These are phyloP conservation scores for Puccinia coronata DNA, from an alignment of 1,284 basidiomycete species.

Conservation along the genomic window DNA sequence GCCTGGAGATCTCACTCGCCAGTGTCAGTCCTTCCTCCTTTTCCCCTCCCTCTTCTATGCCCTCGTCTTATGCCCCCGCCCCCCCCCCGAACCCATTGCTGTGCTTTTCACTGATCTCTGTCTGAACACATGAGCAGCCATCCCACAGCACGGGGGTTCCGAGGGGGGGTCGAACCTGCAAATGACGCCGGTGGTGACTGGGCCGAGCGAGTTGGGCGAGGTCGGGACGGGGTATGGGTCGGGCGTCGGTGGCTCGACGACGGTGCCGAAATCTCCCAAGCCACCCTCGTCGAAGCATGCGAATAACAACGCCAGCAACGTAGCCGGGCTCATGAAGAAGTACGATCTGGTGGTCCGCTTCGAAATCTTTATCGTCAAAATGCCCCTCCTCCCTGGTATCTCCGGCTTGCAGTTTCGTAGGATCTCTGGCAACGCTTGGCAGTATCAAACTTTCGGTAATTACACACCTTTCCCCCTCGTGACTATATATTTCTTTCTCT, in stretches of 20 bases:
- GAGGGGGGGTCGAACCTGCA: neutral
- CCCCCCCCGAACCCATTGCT: too few relatives aligned
- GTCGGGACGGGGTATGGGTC: neutral
- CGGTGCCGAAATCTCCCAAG: neutral
- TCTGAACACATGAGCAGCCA: neutral
- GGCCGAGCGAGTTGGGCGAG: neutral
- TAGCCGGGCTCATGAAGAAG: neutral
- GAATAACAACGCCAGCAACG: neutral
- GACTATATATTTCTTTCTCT: constrained; percentile 2
- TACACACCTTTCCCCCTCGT: neutral
- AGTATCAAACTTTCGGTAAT: constrained; percentile 60
- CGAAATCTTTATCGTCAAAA: constrained; percentile 92
- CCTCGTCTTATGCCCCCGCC: too few relatives aligned
- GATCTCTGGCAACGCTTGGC: constrained; percentile 90
- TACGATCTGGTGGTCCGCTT: constrained; percentile 78
- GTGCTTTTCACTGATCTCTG: neutral
- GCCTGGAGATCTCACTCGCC: neutral
- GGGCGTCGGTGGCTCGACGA: neutral
- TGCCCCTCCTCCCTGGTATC: constrained; percentile 81
- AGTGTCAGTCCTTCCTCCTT: neutral
- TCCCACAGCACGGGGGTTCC: neutral
- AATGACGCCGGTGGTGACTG: neutral
- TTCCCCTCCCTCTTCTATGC: too few relatives aligned
- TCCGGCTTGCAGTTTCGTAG: constrained; percentile 95
- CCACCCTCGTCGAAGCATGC: neutral